Conservation (phyloP, 768 basidiomycete genomes). For the Podaxis sp. region DNA sequence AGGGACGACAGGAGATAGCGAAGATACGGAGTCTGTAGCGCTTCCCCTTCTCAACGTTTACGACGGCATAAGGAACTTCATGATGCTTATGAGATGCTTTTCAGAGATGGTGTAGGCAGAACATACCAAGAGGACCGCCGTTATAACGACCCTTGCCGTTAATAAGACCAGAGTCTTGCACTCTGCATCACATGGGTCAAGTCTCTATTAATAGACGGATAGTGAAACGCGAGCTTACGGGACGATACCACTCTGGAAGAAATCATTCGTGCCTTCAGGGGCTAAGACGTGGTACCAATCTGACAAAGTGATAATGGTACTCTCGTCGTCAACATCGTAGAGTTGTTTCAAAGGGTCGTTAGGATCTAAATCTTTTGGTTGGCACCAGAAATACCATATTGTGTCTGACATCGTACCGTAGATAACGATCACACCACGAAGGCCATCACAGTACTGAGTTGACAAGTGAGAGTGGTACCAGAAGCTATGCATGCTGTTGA, state of each 20-base stretch:
- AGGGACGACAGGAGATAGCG: conserved; percentile 44
- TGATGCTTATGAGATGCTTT: not conserved
- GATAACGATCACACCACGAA: conserved; percentile 28
- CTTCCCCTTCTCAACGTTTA: conserved; percentile 40
- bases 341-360: conserved; percentile 19
- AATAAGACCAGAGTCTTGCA: conserved; percentile 13
- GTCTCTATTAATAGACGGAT: not conserved
- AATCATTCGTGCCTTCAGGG: not conserved
- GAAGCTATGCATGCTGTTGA: conserved; percentile 16
- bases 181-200: not conserved
- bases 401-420: conserved; percentile 21
- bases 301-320: conserved; percentile 18
- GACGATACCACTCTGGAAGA: conserved; percentile 10
- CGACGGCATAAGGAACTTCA: conserved; percentile 24
- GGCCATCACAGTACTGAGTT: conserved; percentile 18
- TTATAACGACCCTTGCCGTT: conserved; percentile 17
- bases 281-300: conserved; percentile 19
- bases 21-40: conserved; percentile 57
- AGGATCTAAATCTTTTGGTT: not conserved
- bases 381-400: not conserved
- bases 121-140: conserved; percentile 10
- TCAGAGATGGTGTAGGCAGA: not conserved
- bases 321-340: conserved; percentile 23
- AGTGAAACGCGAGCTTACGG: conserved; percentile 6
- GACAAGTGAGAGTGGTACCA: conserved; percentile 28